These are phyloP conservation scores for Ceratonia siliqua DNA, from an alignment of 306 rosid species.

Conservation along the genomic window DNA sequence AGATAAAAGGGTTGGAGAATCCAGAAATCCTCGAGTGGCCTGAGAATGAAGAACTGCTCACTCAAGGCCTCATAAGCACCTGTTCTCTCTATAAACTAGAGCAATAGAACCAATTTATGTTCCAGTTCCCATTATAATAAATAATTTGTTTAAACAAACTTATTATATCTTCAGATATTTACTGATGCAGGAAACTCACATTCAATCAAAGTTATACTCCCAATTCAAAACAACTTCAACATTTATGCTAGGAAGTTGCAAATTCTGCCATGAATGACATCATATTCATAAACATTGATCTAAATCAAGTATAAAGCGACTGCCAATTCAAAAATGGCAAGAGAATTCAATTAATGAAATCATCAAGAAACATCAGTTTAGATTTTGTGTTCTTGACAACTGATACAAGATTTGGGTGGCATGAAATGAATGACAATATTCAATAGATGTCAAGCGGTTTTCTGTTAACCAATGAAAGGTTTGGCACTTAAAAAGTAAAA, in stretches of 20 bases:
- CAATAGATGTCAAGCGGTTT: neutral
- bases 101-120: too few species aligned
- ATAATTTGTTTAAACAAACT: too few species aligned
- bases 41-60: neutral
- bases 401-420: neutral
- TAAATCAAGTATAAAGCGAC: neutral
- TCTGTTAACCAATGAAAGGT: neutral
- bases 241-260: neutral
- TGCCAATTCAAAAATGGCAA: neutral
- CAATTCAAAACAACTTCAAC: neutral
- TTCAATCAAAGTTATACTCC: neutral
- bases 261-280: neutral
- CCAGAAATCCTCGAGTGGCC: too few species aligned
- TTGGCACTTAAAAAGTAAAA: neutral
- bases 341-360: neutral
- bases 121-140: too few species aligned
- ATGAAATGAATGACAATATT: neutral
- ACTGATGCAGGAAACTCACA: neutral
- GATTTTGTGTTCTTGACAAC: neutral
- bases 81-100: too few species aligned
- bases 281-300: neutral
- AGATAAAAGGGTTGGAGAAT: too few species aligned
- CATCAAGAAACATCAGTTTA: neutral
- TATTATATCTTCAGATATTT: too few species aligned
- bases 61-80: neutral